Evolutionary conservation across 2,329 filamentous ascomycete species (phyloP).

Genomic region (Gliomastix tumulicola): DNA sequence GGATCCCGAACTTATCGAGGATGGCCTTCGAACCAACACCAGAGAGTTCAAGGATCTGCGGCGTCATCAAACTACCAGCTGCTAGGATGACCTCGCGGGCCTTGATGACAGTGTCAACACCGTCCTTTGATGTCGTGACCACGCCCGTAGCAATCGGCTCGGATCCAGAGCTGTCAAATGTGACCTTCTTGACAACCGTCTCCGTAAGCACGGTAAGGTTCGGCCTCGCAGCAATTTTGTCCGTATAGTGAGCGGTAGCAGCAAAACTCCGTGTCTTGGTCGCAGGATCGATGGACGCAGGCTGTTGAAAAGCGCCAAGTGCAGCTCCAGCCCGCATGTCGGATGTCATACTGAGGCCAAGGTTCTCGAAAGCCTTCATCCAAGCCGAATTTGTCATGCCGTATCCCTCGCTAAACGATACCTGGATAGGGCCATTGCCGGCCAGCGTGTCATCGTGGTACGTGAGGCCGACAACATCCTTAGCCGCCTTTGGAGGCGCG

Average conservation of each 20-base stretch:
- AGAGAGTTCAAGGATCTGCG: slow-evolving; percentile 35
- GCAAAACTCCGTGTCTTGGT: slow-evolving; percentile 23
- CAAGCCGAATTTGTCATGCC: slow-evolving; percentile 22
- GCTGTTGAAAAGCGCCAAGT: slow-evolving; percentile 22
- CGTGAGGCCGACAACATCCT: slow-evolving; percentile 16
- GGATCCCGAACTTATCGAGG: slow-evolving; percentile 20
- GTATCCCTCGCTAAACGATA: slow-evolving; percentile 26
- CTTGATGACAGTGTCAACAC: slow-evolving; percentile 17
- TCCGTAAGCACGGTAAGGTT: slow-evolving; percentile 25
- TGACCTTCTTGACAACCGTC: slow-evolving; percentile 22
- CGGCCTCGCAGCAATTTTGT: slow-evolving; percentile 18
- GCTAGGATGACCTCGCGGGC: slow-evolving; percentile 32
- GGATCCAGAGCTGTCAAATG: slow-evolving; percentile 10
- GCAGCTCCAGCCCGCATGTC: slow-evolving; percentile 22
- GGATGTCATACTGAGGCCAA: slow-evolving; percentile 20
- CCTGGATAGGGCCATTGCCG: slow-evolving; percentile 25
- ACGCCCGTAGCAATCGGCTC: slow-evolving; percentile 23
- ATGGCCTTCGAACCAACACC: slow-evolving; percentile 26
- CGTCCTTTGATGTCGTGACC: slow-evolving; percentile 13
- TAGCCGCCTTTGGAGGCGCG: slow-evolving; percentile 14
- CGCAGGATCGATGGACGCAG: slow-evolving; percentile 19
- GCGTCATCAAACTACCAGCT: slow-evolving; percentile 31
- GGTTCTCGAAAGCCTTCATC: slow-evolving; percentile 23
- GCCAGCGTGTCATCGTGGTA: slow-evolving; percentile 21
- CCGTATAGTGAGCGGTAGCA: slow-evolving; percentile 22